Evolutionary conservation across 148 eudicot genomes (phyloP), one percentile per base, ranked within the genome.

Genomic region (Vaccinium darrowii): DNA sequence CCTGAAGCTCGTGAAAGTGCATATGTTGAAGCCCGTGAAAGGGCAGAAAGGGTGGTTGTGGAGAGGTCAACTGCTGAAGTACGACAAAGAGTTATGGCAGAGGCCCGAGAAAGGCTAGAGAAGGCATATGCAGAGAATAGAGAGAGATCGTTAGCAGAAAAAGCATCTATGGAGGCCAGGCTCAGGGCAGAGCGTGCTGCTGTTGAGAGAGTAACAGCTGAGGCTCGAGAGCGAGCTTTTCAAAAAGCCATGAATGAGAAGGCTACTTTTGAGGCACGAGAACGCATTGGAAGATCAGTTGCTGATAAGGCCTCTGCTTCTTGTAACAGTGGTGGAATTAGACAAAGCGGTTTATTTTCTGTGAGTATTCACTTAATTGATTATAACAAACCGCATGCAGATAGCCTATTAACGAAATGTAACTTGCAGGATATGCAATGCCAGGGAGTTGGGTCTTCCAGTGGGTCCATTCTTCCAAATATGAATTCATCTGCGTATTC

Each of bases 121-220:
- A 96, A 90, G 89, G 95, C 93, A 77, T 93, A 92, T 87, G 91
- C 90, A 21, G 97, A 92, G 89, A 94, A 92, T 85, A 88, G 93
- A 86, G 98, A 91, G 86, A 89, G 91, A 86, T 90, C 91, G 23
- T 39, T 51, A 43, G 87, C 89, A 76, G 91, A 88, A n/a, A 91
- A 91, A 85, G 86, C 88, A 73, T 84, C 90, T 52, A 19, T 76
- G 77, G 98, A 96, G 83, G 91, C 97, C 83, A 94, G 91, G 87
- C 86, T 91, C 81, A 90, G 90, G 92, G 90, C 94, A 54, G 99
- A 97, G 89, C 95, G 94, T 80, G 97, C 98, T 85, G 95, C 98
- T 54, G 97, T 93, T 67, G 99, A 95, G 87, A 90, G 97, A 91
- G 98, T 92, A 79, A 91, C 92, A 52, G 93, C 92, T 33, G 97